phyloP scores from a whole-genome alignment of 345 rosid species.

The Citrus unshiu region DNA sequence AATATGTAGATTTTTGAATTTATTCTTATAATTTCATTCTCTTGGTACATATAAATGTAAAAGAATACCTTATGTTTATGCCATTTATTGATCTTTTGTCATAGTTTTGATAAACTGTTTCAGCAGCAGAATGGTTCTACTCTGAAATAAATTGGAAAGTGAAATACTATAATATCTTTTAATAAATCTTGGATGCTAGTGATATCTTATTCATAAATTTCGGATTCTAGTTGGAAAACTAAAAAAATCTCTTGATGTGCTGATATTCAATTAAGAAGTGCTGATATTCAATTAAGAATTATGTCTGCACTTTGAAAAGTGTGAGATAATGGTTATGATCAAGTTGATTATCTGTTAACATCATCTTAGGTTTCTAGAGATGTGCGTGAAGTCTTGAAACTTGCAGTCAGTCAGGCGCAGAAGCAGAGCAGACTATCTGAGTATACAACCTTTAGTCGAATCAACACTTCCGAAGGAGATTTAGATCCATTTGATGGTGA shows the following conservation, averaged over 20 bases:
- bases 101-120: background rate
- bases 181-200: background rate
- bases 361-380: conserved; percentile 65
- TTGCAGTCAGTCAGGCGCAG: conserved; percentile 74
- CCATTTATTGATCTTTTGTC: background rate
- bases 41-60: background rate
- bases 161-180: background rate
- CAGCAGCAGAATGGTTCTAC: background rate
- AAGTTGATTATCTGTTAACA: conserved; percentile 6
- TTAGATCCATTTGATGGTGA: conserved; percentile 87
- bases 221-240: too few relatives aligned
- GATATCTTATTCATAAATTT: too few relatives aligned
- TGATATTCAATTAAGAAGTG: background rate
- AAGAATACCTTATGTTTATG: background rate
- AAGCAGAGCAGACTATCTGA: conserved; percentile 63
- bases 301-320: background rate
- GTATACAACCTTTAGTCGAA: conserved; percentile 69
- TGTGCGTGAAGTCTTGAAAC: conserved; percentile 81
- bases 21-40: background rate
- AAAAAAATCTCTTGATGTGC: background rate
- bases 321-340: background rate
- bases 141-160: background rate
- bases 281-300: background rate
- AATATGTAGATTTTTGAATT: background rate
- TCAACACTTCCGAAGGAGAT: conserved; percentile 53